Evolutionary conservation across 2,329 filamentous ascomycete species (phyloP).

Genomic region (Xylaria sp.): DNA sequence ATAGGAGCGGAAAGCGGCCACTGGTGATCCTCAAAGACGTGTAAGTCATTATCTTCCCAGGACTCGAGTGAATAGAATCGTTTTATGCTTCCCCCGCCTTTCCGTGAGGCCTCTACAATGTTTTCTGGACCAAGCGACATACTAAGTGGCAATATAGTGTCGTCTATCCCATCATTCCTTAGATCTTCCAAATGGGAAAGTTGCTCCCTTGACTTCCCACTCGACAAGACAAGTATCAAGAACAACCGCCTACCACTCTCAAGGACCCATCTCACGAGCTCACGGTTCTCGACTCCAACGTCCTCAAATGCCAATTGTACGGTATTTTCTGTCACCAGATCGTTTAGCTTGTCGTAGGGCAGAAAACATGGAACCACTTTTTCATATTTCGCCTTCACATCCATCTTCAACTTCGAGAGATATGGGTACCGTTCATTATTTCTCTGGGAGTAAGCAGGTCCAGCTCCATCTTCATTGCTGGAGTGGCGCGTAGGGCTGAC

Average conservation of each 20-base stretch:
- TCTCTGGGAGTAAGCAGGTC: not conserved
- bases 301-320: conserved; percentile 23
- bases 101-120: conserved; percentile 3
- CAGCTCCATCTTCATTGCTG: too few relatives aligned
- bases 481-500: too few relatives aligned
- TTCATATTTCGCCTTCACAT: not conserved
- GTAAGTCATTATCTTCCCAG: conserved; percentile 21
- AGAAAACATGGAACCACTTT: conserved; percentile 5
- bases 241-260: conserved; percentile 25
- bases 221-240: conserved; percentile 27
- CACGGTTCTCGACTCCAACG: conserved; percentile 10
- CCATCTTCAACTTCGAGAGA: not conserved
- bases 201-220: not conserved
- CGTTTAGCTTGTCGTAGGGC: conserved; percentile 22
- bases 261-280: conserved; percentile 26
- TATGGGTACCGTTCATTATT: not conserved
- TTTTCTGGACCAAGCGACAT: not conserved
- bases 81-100: not conserved
- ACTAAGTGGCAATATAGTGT: conserved; percentile 22
- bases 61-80: conserved; percentile 13
- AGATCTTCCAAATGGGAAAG: conserved; percentile 15
- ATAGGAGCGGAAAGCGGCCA: conserved; percentile 25
- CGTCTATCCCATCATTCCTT: conserved; percentile 18
- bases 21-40: conserved; percentile 13
- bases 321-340: conserved; percentile 25